These are phyloP conservation scores for Leccinum uliginosum DNA, from an alignment of 768 basidiomycete genomes.

Conservation along the genomic window DNA sequence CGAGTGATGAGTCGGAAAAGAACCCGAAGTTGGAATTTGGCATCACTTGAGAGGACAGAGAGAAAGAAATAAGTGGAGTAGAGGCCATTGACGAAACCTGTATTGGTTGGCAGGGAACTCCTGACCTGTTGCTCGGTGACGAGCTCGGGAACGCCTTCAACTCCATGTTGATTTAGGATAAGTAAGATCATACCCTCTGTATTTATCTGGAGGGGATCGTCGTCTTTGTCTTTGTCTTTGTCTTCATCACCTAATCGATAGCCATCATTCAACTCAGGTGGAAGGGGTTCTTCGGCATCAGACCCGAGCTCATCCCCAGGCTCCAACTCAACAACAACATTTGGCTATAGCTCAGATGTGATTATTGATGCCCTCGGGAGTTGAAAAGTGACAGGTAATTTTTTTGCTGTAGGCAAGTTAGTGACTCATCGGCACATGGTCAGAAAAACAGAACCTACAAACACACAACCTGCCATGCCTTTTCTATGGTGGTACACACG, in stretches of 20 bases:
- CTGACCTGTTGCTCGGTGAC: not conserved
- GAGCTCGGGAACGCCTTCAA: not conserved
- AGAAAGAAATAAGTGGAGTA: not conserved
- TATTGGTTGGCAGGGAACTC: not conserved
- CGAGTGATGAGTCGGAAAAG: too few species aligned
- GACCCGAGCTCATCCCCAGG: not conserved
- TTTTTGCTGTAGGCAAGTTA: not conserved
- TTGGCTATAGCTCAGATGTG: not conserved
- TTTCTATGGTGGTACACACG: too few species aligned
- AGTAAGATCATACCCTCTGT: not conserved
- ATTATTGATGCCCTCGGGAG: not conserved
- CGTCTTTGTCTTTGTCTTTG: too few species aligned
- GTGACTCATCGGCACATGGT: not conserved
- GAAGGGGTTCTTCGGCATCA: not conserved
- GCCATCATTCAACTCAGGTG: not conserved
- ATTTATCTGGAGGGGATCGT: not conserved
- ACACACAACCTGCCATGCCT: not conserved
- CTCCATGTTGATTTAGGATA: not conserved
- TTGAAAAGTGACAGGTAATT: not conserved
- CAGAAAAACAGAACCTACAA: not conserved
- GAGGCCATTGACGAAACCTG: not conserved
- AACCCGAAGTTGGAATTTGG: not conserved
- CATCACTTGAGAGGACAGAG: not conserved
- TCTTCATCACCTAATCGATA: too few species aligned
- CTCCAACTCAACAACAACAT: not conserved